A percentile compares a stretch with the other conserved stretches of the same genome.
Conservation (phyloP, 1,139 yeast species). For the Nakaseomyces nivariensis region DNA sequence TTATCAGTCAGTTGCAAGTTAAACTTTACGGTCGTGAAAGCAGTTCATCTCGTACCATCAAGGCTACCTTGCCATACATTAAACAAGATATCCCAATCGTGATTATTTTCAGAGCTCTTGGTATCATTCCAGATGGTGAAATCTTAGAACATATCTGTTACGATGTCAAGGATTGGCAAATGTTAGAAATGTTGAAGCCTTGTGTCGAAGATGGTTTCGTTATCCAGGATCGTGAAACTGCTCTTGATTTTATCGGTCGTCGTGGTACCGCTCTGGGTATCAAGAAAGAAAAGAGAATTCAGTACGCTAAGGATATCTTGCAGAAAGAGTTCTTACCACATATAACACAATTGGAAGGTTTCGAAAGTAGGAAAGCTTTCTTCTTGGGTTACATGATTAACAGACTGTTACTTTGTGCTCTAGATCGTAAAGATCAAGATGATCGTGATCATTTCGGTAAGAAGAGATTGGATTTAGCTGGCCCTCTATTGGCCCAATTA, state of each 20-base stretch:
- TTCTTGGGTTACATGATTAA: constrained; percentile 97
- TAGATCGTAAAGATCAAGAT: constrained; percentile 95
- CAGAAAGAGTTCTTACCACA: constrained; percentile 95
- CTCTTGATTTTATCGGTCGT: constrained; percentile 94
- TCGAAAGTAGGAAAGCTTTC: constrained; percentile 92
- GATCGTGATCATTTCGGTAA: constrained; percentile 99
- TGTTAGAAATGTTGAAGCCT: constrained; percentile 97
- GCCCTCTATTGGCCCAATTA: constrained; percentile 89
- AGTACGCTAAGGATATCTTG: constrained; percentile 90
- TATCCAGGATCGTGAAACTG: constrained; percentile 96
- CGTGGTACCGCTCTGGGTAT: constrained; percentile 94
- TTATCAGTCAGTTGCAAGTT: constrained; percentile 89
- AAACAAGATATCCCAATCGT: constrained; percentile 95
- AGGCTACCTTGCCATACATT: constrained; percentile 92
- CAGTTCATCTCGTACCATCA: constrained; percentile 68
- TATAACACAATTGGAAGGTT: constrained; percentile 95
- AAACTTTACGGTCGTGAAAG: constrained; percentile 83
- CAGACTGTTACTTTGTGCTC: constrained; percentile 84
- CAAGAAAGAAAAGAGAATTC: constrained; percentile 94
- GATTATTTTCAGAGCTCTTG: constrained; percentile 92
- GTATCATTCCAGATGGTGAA: constrained; percentile 98
- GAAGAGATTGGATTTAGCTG: constrained; percentile 95
- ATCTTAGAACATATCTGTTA: constrained; percentile 95
- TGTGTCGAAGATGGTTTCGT: constrained; percentile 99
- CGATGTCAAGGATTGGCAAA: constrained; percentile 97